Base-by-base conservation (phyloP, 2,329 filamentous ascomycete species). In the Sclerotinia trifoliorum region DNA sequence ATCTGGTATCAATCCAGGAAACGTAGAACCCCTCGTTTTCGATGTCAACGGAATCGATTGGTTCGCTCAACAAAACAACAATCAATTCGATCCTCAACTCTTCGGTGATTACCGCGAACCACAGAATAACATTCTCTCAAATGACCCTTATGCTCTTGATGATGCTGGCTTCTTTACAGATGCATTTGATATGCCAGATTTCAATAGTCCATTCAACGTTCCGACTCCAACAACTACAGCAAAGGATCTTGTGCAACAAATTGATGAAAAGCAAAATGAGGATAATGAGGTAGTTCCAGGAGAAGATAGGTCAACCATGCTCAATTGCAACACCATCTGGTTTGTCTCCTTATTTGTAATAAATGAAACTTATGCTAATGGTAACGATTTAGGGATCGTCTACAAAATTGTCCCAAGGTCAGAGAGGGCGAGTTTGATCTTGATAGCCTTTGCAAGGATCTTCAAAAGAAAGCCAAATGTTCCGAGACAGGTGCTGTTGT, bases 381-480 rank as follows among this genome's bases (percentile, higher is more conserved):
- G 62, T 54, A 55, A 57, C 52, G 63, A 44, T 35, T 68, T 77
- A 97, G 94, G 95, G 93, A 97, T 79, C 93, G 92, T 80, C 80
- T 97, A 29, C 92, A 96, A 81, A 87, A 86, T 48, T 96, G 93
- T 79, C 89, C 93, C 70, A 93, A 91, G 78, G 95, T 96, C 74
- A 91, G 94, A 77, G 91, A 87, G 68, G 94, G 94, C 74, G 94
- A 96, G 74, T 93, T 98, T 72, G 95, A 99, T 73, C 90, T 99
- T 61, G 95, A 99, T 77, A 89, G 90, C 46, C 85, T 99, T 32
- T 99, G 95, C 81, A 91, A 90, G 5, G 94, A 99, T 78, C 86
- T 99, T 19, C 92, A 94, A 72, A 92, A 94, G 78, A 99, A 99
- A 82, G 95, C 95, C 68, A 95, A 94, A 77, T 99, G 95, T 79